These are phyloP conservation scores for Phallus indusiatus DNA, from an alignment of 768 basidiomycete genomes.

Conservation along the genomic window DNA sequence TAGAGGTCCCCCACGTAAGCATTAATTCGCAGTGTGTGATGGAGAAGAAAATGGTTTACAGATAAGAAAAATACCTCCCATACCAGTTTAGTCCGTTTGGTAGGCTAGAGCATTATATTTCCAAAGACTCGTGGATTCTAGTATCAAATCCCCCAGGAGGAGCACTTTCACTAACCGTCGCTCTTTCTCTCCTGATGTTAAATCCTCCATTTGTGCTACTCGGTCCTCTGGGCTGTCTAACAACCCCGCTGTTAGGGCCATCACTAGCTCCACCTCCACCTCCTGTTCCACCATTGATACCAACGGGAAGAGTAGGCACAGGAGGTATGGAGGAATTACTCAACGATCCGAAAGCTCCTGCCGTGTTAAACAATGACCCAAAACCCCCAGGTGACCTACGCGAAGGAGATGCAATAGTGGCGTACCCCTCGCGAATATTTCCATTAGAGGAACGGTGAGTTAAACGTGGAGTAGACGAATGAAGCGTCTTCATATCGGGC, in stretches of 20 bases:
- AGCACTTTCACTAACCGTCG: constrained; percentile 35
- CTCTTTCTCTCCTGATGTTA: constrained; percentile 38
- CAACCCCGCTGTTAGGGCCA: constrained; percentile 38
- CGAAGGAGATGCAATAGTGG: constrained; percentile 76
- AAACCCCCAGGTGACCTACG: constrained; percentile 68
- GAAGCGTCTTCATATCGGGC: constrained; percentile 92
- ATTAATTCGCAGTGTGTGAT: background rate
- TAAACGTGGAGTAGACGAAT: constrained; percentile 69
- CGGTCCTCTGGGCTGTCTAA: constrained; percentile 82
- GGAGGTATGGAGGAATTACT: constrained; percentile 49
- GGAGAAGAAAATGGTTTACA: background rate
- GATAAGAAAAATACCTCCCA: background rate
- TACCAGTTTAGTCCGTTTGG: background rate
- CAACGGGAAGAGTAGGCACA: constrained; percentile 65
- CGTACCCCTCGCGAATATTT: constrained; percentile 80
- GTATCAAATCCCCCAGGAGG: constrained; percentile 69
- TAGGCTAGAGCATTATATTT: constrained; percentile 40
- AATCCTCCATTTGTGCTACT: constrained; percentile 60
- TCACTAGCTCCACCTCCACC: constrained; percentile 30
- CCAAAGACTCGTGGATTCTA: constrained; percentile 78
- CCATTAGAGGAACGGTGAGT: constrained; percentile 77
- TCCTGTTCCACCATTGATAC: constrained; percentile 38
- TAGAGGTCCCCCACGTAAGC: background rate
- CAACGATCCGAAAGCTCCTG: constrained; percentile 30
- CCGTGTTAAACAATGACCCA: constrained; percentile 56